Base-by-base conservation (phyloP, 106 monocot genomes). In the Platanthera guangdongensis region DNA sequence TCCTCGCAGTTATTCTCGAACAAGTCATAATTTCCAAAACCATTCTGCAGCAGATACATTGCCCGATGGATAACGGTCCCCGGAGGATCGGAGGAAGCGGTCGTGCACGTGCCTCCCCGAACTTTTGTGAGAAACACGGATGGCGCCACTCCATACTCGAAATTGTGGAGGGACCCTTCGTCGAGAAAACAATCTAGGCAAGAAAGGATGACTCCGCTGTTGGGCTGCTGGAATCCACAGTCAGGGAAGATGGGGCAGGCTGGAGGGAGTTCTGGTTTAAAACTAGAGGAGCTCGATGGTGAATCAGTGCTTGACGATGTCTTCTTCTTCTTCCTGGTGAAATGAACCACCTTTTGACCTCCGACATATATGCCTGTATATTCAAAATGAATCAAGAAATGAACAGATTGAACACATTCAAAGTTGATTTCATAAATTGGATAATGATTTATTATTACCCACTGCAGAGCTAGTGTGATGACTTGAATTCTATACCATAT, bases 1-100 rank as follows among this genome's bases (percentile, higher is more conserved):
- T 99, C 99, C 84, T 99, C 94, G 22, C 99, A 94, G 59, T 99
- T 99, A 79, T 94, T 94, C 73, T 88, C 87, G 71, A 92, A 92
- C 55, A 99, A 68, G 51, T 94, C 84, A 28, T 99, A 94, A 75
- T 84, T 87, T 12, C 94, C 92, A 48, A 99, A 99, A 0, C 99
- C 99, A 50, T 88, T 90, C 32, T 85, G 88, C 16, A 99, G 90
- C 2, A 99, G 87, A 78, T 87, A 84, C 92, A 90, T 90, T 25
- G 94, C 99, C 74, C 99, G 57, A 79, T 90, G 83, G 50, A 94
- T 70, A 5, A 84, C 87, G 3, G 50, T 71, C 28, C 85, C 90
- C 5, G 92, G 76, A 3, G 83, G 85, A 52, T 99, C 99, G 3
- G 92, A 76, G 53, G 62, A 60, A 0, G 92, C 92, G 0, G 80